phyloP scores from a whole-genome alignment of 257 asterid species.

The Knoxia roxburghii region DNA sequence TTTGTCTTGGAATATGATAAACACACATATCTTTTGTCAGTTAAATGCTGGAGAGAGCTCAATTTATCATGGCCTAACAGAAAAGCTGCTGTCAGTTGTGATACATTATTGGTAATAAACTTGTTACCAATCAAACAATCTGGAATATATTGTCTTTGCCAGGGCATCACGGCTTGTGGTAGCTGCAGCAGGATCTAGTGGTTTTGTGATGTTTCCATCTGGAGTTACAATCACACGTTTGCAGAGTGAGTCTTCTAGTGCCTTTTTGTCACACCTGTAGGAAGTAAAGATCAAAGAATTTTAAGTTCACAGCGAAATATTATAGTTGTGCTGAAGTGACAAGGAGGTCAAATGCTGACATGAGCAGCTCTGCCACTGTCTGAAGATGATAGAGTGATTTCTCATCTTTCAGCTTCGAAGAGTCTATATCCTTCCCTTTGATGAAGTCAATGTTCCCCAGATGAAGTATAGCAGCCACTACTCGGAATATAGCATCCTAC shows the following conservation, averaged over 20 bases:
- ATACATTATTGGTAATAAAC: not conserved
- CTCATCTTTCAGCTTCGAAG: conserved; percentile 73
- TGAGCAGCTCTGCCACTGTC: conserved; percentile 86
- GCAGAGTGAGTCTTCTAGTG: conserved; percentile 82
- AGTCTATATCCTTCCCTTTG: conserved; percentile 75
- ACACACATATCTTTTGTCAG: not conserved
- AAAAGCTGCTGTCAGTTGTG: not conserved
- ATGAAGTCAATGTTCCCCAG: conserved; percentile 75
- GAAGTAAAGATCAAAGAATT: conserved; percentile 11
- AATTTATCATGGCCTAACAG: not conserved
- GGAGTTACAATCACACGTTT: conserved; percentile 92
- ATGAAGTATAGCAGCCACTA: conserved; percentile 94
- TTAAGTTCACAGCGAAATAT: conserved; percentile 6
- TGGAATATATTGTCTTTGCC: conserved; percentile 88
- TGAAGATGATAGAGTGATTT: conserved; percentile 64
- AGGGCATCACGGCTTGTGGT: conserved; percentile 84
- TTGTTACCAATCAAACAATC: conserved; percentile 87
- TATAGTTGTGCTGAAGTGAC: conserved; percentile 7
- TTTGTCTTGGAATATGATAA: not conserved
- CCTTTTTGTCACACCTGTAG: conserved; percentile 66
- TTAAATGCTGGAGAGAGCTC: not conserved
- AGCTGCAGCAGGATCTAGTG: conserved; percentile 91
- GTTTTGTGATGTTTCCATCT: conserved; percentile 87
- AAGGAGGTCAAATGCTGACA: conserved; percentile 37
- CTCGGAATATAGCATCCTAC: conserved; percentile 90